Conservation (phyloP, 768 basidiomycete species). For the Tulasnella sp. region DNA sequence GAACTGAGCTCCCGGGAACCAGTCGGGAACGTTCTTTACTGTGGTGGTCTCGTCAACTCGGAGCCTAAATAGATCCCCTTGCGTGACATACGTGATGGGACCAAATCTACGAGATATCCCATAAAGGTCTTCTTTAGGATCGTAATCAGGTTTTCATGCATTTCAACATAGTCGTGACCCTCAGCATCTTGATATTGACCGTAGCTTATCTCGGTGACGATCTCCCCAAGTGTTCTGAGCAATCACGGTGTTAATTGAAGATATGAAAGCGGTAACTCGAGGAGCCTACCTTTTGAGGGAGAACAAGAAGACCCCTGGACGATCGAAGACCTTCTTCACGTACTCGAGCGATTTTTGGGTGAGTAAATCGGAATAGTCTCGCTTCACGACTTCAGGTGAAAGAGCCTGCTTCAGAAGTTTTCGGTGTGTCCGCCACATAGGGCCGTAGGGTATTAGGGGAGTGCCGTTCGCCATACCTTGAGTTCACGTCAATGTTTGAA, state of each 20-base stretch:
- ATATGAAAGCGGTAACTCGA: background rate
- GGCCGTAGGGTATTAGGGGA: constrained; percentile 22
- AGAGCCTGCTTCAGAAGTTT: constrained; percentile 22
- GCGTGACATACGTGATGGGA: constrained; percentile 27
- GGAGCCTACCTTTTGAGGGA: constrained; percentile 28
- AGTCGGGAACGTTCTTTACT: constrained; percentile 29
- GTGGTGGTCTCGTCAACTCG: too few species aligned
- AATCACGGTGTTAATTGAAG: constrained; percentile 27
- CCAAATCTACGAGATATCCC: constrained; percentile 29
- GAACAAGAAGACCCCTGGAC: constrained; percentile 9
- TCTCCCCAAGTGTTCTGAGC: constrained; percentile 36
- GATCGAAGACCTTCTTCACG: constrained; percentile 8
- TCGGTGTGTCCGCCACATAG: background rate
- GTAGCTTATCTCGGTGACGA: constrained; percentile 36
- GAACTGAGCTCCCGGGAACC: constrained; percentile 32
- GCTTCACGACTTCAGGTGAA: background rate
- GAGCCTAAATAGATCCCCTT: too few species aligned
- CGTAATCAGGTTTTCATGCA: background rate
- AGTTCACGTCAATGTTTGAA: too few species aligned
- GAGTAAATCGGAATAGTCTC: background rate
- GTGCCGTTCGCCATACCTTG: constrained; percentile 18
- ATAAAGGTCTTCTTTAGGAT: constrained; percentile 8
- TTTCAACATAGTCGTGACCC: constrained; percentile 28
- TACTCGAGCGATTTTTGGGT: background rate
- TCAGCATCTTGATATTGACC: constrained; percentile 38